phyloP scores from a whole-genome alignment of 108 stramenopile species.

The Aurantiochytrium sp. region DNA sequence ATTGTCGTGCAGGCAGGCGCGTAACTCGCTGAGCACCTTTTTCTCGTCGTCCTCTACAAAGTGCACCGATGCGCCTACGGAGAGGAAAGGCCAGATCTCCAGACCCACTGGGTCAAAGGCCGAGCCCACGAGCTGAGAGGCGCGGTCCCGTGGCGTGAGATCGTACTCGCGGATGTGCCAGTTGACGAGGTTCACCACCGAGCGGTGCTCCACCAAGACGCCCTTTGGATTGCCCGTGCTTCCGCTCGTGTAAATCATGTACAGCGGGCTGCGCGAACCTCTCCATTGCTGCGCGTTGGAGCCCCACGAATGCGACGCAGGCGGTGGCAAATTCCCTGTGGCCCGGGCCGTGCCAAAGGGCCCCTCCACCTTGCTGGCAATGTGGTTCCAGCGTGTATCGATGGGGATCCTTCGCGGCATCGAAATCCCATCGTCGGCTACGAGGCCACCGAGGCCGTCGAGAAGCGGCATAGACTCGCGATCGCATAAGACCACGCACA shows the following conservation, averaged over 20 bases:
- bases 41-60: not conserved
- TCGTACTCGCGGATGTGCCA: slow-evolving; percentile 22
- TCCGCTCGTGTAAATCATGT: slow-evolving; percentile 43
- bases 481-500: not conserved
- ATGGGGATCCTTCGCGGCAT: not conserved
- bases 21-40: not conserved
- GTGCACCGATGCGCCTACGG: not conserved
- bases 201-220: slow-evolving; percentile 35
- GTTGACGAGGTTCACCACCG: slow-evolving; percentile 10
- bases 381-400: not conserved
- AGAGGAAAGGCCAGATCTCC: slow-evolving; percentile 13
- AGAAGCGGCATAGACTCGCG: not conserved
- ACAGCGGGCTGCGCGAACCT: not conserved
- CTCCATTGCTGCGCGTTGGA: not conserved
- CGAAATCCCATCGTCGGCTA: no score
- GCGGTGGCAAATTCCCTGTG: not conserved
- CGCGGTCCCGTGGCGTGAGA: not conserved
- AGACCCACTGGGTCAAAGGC: slow-evolving; percentile 31
- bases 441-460: not conserved
- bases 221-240: slow-evolving; percentile 41
- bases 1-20: not conserved
- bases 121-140: slow-evolving; percentile 35
- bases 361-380: not conserved
- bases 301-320: not conserved
- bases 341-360: not conserved